These are phyloP conservation scores for Polyporus tsugae DNA, from an alignment of 1,284 basidiomycete species.

Conservation along the genomic window DNA sequence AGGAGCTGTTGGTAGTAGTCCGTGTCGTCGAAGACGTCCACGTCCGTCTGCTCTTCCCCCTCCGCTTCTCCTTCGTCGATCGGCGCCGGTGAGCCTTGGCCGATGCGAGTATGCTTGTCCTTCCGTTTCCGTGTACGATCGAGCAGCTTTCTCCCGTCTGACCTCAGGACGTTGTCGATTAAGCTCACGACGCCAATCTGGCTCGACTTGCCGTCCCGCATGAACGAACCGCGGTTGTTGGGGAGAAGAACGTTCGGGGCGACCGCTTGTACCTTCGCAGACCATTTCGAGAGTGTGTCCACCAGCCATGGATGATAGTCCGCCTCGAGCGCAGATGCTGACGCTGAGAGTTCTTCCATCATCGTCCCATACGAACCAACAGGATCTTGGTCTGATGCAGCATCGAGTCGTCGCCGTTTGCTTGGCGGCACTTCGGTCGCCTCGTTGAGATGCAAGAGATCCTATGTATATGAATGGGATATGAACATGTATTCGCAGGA, in stretches of 20 bases:
- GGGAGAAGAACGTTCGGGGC: conserved; percentile 79
- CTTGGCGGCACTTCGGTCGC: conserved; percentile 57
- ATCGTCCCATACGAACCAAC: conserved; percentile 47
- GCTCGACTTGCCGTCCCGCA: conserved; percentile 50
- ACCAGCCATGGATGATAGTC: conserved; percentile 77
- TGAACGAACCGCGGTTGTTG: conserved; percentile 72
- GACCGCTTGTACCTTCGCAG: conserved; percentile 91
- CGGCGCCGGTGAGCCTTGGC: conserved; percentile 35
- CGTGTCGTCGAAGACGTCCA: conserved; percentile 85
- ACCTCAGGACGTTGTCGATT: conserved; percentile 71
- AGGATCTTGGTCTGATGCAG: conserved; percentile 33
- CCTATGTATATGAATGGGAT: conserved; percentile 13
- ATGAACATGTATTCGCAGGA: conserved; percentile 4
- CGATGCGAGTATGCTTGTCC: conserved; percentile 54
- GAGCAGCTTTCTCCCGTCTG: conserved; percentile 63
- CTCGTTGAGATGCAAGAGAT: conserved; percentile 49
- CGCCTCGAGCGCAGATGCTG: conserved; percentile 58
- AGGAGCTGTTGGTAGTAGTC: conserved; percentile 92
- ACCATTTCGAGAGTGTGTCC: conserved; percentile 90
- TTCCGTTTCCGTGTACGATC: conserved; percentile 63
- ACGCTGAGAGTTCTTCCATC: conserved; percentile 44
- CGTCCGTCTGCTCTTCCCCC: conserved; percentile 46
- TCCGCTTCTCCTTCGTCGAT: conserved; percentile 31
- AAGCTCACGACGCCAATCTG: conserved; percentile 64
- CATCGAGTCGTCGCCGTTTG: conserved; percentile 62